Evolutionary conservation across 1,284 basidiomycete species (phyloP).

Genomic region (Butyriboletus appendiculatus): DNA sequence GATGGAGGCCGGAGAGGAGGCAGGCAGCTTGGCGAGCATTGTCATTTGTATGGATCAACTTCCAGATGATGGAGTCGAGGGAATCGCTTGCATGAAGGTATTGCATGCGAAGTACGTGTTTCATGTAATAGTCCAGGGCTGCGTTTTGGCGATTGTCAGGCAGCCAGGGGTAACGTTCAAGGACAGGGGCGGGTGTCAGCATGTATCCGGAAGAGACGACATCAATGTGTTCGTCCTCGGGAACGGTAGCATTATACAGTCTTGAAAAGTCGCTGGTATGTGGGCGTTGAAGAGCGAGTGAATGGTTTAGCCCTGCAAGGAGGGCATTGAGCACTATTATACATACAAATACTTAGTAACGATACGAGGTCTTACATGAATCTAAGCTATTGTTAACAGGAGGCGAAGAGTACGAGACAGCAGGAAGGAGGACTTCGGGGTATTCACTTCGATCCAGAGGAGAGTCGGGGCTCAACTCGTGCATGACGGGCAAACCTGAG

Average conservation of each 20-base stretch:
- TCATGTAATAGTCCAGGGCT: slow-evolving; percentile 36
- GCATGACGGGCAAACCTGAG: slow-evolving; percentile 35
- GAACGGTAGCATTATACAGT: slow-evolving; percentile 12
- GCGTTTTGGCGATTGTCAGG: slow-evolving; percentile 21
- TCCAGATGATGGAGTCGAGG: slow-evolving; percentile 51
- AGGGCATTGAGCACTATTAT: slow-evolving; percentile 71
- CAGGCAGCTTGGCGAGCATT: slow-evolving; percentile 57
- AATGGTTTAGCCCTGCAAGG: slow-evolving; percentile 47
- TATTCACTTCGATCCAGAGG: slow-evolving; percentile 39
- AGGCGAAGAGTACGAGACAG: slow-evolving; percentile 34
- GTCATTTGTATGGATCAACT: slow-evolving; percentile 38
- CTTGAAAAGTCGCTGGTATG: slow-evolving; percentile 33
- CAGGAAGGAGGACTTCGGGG: slow-evolving; percentile 43
- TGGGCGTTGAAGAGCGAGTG: slow-evolving; percentile 28
- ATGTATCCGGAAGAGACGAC: slow-evolving; percentile 27
- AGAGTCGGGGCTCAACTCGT: slow-evolving; percentile 41
- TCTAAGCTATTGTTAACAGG: slow-evolving; percentile 48
- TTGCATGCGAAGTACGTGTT: slow-evolving; percentile 60
- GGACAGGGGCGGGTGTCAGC: slow-evolving; percentile 4
- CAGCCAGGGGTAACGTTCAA: slow-evolving; percentile 17
- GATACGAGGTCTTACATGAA: slow-evolving; percentile 71
- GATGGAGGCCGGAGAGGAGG: slow-evolving; percentile 42
- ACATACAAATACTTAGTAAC: slow-evolving; percentile 56
- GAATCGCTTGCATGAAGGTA: slow-evolving; percentile 62
- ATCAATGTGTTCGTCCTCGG: slow-evolving; percentile 16